A percentile compares a stretch with the other conserved stretches of the same genome.
Evolutionary conservation across 331 rosid genomes (phyloP).

Genomic region (Rosa hybrid): DNA sequence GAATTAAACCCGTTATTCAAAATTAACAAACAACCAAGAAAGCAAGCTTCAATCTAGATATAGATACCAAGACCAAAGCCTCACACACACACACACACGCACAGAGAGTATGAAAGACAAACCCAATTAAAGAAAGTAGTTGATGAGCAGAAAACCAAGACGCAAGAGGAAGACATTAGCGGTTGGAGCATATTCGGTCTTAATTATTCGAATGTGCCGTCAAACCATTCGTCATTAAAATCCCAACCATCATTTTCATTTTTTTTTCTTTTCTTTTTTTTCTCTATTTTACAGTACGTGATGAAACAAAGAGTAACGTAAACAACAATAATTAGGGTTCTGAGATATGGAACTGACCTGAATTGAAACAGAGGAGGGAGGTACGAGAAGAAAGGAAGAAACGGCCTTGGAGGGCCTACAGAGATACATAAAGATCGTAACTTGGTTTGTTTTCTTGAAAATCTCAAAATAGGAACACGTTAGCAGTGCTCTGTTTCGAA

Average conservation of each 20-base stretch:
- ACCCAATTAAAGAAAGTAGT: background rate
- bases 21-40: constrained; percentile 13
- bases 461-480: background rate
- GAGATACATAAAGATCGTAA: background rate
- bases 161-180: constrained; percentile 18
- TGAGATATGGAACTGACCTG: constrained; percentile 4
- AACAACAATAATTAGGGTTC: background rate
- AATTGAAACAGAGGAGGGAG: background rate
- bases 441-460: constrained; percentile 9
- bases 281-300: too few species aligned
- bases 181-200: constrained; percentile 59
- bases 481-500: background rate
- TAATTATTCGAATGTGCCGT: constrained; percentile 41
- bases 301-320: background rate
- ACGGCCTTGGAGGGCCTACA: constrained; percentile 4
- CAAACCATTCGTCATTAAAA: constrained; percentile 15
- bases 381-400: constrained; percentile 1
- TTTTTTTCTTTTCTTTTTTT: background rate
- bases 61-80: background rate
- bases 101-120: background rate
- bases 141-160: background rate
- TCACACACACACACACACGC: background rate
- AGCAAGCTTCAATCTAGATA: background rate
- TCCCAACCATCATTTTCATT: background rate
- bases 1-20: background rate